Percentiles rank a stretch among this genome's conserved stretches.
Evolutionary conservation across 768 basidiomycete species (phyloP).

Genomic region (Leccinum longicurvipes): DNA sequence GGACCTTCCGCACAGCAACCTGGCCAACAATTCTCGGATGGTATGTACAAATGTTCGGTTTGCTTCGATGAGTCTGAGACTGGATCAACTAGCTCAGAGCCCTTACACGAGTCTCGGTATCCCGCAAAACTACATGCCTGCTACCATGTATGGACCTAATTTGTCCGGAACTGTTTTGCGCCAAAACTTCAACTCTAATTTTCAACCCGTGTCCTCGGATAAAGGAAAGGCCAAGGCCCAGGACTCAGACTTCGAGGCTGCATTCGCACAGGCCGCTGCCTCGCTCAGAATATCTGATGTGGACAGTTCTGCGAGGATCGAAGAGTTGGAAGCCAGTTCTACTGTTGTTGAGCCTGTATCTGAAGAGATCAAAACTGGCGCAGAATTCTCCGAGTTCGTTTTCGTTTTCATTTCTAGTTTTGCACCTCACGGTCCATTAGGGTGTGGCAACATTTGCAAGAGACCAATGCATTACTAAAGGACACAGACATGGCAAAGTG

Average conservation of each 20-base stretch:
- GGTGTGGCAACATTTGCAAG: constrained; percentile 59
- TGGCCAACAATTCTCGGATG: constrained; percentile 24
- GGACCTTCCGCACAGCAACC: constrained; percentile 33
- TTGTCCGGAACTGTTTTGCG: constrained; percentile 36
- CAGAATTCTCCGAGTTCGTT: constrained; percentile 56
- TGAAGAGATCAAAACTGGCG: constrained; percentile 22
- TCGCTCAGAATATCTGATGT: constrained; percentile 43
- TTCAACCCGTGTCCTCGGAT: constrained; percentile 22
- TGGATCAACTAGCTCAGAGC: constrained; percentile 30
- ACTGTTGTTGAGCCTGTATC: constrained; percentile 41
- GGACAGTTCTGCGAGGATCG: constrained; percentile 45
- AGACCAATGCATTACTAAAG: constrained; percentile 54
- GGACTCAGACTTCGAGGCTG: constrained; percentile 82
- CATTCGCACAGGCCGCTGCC: constrained; percentile 66
- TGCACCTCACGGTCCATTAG: constrained; percentile 34
- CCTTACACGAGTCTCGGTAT: constrained; percentile 36
- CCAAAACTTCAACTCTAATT: constrained; percentile 27
- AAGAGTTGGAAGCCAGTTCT: constrained; percentile 47
- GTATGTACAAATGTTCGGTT: constrained; percentile 7
- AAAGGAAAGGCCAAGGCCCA: constrained; percentile 79
- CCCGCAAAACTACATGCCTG: constrained; percentile 36
- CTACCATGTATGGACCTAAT: constrained; percentile 29
- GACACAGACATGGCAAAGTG: constrained; percentile 69
- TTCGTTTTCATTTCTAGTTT: neutral
- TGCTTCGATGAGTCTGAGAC: constrained; percentile 4